Evolutionary conservation across 768 basidiomycete species (phyloP).

Genomic region (Macrolepiota albuminosa): DNA sequence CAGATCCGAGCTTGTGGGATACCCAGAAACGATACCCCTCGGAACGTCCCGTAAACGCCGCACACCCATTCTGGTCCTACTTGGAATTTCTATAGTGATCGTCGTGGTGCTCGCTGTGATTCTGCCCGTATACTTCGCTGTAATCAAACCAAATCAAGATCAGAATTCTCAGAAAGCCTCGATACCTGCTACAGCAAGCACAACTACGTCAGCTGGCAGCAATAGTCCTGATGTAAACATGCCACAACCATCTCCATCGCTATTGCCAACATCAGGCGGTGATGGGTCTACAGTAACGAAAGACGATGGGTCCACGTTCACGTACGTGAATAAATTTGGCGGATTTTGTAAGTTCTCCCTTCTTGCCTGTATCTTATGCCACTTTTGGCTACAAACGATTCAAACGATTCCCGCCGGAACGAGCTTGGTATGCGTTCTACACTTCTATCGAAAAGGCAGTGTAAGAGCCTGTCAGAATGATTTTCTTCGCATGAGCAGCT

Average conservation of each 20-base stretch:
- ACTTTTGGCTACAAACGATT: slow-evolving; percentile 1
- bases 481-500: slow-evolving; percentile 2
- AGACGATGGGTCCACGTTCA: slow-evolving; percentile 68
- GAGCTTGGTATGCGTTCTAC: background rate
- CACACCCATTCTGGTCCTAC: slow-evolving; percentile 17
- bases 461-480: background rate
- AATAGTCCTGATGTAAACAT: slow-evolving; percentile 8
- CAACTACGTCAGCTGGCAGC: slow-evolving; percentile 5
- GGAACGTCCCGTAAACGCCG: slow-evolving; percentile 13
- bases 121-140: slow-evolving; percentile 54
- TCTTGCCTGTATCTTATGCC: background rate
- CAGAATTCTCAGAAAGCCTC: slow-evolving; percentile 3
- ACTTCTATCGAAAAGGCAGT: background rate
- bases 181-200: slow-evolving; percentile 2
- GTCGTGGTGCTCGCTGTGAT: slow-evolving; percentile 43
- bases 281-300: slow-evolving; percentile 64
- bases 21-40: slow-evolving; percentile 1
- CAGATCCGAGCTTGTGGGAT: slow-evolving; percentile 8
- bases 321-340: slow-evolving; percentile 73
- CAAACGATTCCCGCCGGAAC: background rate
- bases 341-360: slow-evolving; percentile 55
- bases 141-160: slow-evolving; percentile 38
- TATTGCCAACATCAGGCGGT: slow-evolving; percentile 43
- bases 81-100: slow-evolving; percentile 32
- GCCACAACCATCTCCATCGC: slow-evolving; percentile 10